phyloP scores from a whole-genome alignment of 805 yeast genomes.

The Candida vartiovaarae region DNA sequence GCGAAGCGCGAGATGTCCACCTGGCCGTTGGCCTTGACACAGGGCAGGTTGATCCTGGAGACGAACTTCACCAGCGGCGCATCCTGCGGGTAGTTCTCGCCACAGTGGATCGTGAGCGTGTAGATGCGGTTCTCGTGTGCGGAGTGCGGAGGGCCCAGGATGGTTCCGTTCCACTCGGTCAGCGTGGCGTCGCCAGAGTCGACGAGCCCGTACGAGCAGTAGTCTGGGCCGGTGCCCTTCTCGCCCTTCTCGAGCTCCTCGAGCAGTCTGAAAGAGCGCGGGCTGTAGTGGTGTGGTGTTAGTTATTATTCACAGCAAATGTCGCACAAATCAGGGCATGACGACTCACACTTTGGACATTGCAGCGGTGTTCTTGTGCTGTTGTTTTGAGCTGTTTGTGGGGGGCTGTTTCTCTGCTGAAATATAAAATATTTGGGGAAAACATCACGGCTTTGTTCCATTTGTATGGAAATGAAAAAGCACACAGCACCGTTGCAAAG shows the following conservation, averaged over 20 bases:
- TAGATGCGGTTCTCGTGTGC: conserved; percentile 91
- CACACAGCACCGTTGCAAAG: too few species aligned
- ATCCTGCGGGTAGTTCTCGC: conserved; percentile 73
- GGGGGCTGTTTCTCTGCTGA: too few species aligned
- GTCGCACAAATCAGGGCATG: too few species aligned
- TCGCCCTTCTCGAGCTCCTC: conserved; percentile 98
- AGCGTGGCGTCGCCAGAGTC: conserved; percentile 87
- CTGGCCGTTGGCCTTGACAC: conserved; percentile 60
- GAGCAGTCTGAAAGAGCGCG: conserved; percentile 88
- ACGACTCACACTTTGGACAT: conserved; percentile 44
- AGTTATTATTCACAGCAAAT: neutral
- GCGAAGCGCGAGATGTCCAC: conserved; percentile 51
- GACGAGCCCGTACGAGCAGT: conserved; percentile 90
- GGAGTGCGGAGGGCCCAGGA: conserved; percentile 92
- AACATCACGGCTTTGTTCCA: too few species aligned
- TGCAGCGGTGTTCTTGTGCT: neutral
- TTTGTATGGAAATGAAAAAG: too few species aligned
- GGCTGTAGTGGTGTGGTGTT: conserved; percentile 35
- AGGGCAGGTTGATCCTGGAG: conserved; percentile 84
- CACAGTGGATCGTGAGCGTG: conserved; percentile 75
- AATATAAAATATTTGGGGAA: too few species aligned
- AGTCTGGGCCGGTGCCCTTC: conserved; percentile 94
- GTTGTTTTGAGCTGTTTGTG: neutral
- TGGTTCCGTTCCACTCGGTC: conserved; percentile 98
- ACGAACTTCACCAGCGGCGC: conserved; percentile 83